These are phyloP conservation scores for Suillus placidus DNA, from an alignment of 768 basidiomycete genomes.

Conservation along the genomic window DNA sequence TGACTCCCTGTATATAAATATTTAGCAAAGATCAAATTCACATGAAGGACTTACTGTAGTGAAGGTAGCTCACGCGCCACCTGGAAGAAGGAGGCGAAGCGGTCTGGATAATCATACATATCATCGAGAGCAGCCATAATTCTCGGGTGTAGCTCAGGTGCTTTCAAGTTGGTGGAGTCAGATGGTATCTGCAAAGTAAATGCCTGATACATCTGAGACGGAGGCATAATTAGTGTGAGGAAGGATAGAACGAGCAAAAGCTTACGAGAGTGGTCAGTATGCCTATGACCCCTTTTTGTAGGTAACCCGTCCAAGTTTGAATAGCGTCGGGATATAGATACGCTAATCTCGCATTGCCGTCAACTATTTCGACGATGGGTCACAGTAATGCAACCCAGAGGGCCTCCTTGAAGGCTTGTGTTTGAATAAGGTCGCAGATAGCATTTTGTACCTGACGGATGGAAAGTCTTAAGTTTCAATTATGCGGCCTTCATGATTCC, in stretches of 20 bases:
- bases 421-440: not conserved
- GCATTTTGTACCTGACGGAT: not conserved
- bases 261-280: not conserved
- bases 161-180: not conserved
- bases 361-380: not conserved
- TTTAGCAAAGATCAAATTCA: not conserved
- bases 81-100: not conserved
- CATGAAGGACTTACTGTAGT: not conserved
- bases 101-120: not conserved
- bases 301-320: not conserved
- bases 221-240: not conserved
- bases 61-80: not conserved
- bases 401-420: not conserved
- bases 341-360: not conserved
- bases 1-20: not conserved
- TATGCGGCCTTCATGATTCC: not conserved
- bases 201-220: not conserved
- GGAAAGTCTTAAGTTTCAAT: not conserved
- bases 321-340: not conserved
- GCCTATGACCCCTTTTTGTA: not conserved
- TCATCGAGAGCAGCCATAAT: not conserved
- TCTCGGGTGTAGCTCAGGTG: not conserved
- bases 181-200: not conserved
- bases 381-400: not conserved
- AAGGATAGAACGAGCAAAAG: not conserved